A percentile compares a stretch with the other conserved stretches of the same genome.
Conservation (phyloP, 2,329 filamentous ascomycete species). For the Knoxdaviesia capensis region DNA sequence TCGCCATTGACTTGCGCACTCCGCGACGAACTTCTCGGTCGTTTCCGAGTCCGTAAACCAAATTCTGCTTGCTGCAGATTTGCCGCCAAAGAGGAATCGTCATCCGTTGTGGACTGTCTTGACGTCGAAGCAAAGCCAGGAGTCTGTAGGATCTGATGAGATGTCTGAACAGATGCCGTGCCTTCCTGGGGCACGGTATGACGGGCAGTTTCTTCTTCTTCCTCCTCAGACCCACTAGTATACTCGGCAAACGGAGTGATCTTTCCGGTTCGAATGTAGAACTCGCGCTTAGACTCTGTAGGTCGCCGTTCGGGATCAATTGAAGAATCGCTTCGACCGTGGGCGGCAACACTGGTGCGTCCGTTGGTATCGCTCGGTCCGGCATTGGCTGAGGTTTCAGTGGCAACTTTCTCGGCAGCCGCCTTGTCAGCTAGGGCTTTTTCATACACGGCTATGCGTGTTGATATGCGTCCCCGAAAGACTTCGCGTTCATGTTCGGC, state of each 20-base stretch:
- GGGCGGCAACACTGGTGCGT: background rate
- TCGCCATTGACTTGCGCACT: background rate
- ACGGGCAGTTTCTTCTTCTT: constrained; percentile 19
- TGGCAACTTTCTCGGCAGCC: constrained; percentile 23
- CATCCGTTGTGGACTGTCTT: constrained; percentile 1
- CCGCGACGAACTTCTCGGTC: too few species aligned
- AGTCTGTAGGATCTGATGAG: constrained; percentile 52
- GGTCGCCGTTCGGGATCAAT: constrained; percentile 3
- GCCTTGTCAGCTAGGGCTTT: constrained; percentile 24
- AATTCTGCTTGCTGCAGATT: constrained; percentile 2
- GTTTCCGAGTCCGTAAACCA: background rate
- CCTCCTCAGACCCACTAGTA: constrained; percentile 48
- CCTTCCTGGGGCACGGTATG: constrained; percentile 14
- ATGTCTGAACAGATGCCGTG: constrained; percentile 28
- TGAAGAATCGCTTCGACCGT: background rate
- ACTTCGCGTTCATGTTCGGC: constrained; percentile 56
- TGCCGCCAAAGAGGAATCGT: background rate
- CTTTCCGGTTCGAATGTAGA: constrained; percentile 85
- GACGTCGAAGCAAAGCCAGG: constrained; percentile 44
- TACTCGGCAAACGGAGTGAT: constrained; percentile 89
- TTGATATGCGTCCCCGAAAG: constrained; percentile 63
- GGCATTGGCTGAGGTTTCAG: constrained; percentile 33
- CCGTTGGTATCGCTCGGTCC: background rate
- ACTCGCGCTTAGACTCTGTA: constrained; percentile 72
- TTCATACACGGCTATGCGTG: constrained; percentile 32